phyloP scores from a whole-genome alignment of 495 filamentous ascomycete genomes.

The Letharia columbiana region DNA sequence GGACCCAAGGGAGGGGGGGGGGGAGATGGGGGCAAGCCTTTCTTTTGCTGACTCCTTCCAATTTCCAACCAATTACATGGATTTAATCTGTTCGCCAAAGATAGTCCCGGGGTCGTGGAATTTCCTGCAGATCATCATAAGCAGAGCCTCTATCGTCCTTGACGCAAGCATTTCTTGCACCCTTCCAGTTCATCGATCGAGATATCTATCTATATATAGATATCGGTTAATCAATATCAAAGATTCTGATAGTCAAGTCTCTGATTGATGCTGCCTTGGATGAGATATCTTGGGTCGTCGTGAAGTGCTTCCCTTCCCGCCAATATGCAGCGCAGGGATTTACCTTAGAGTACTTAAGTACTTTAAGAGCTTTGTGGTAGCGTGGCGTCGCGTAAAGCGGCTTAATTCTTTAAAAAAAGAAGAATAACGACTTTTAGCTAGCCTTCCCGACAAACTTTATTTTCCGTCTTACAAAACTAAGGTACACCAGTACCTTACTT shows the following conservation, averaged over 20 bases:
- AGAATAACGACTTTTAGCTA: neutral
- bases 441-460: slow-evolving; percentile 1
- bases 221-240: no score
- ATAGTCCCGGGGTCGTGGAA: slow-evolving; percentile 12
- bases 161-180: neutral
- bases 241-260: neutral
- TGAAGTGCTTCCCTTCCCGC: neutral
- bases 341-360: neutral
- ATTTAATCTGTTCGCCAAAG: slow-evolving; percentile 9
- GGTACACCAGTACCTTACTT: no score
- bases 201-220: no score
- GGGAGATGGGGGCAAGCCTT: neutral
- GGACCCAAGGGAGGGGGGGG: neutral
- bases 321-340: neutral
- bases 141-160: slow-evolving; percentile 4
- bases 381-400: slow-evolving; percentile 6
- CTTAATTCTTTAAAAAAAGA: neutral
- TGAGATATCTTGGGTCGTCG: neutral
- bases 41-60: slow-evolving; percentile 11
- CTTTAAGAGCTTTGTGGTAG: neutral
- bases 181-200: no score
- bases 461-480: neutral
- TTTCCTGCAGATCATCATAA: slow-evolving; percentile 14
- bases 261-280: neutral
- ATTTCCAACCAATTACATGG: slow-evolving; percentile 13